Conservation (phyloP, 495 filamentous ascomycete genomes). For the Cudoniella acicularis region DNA sequence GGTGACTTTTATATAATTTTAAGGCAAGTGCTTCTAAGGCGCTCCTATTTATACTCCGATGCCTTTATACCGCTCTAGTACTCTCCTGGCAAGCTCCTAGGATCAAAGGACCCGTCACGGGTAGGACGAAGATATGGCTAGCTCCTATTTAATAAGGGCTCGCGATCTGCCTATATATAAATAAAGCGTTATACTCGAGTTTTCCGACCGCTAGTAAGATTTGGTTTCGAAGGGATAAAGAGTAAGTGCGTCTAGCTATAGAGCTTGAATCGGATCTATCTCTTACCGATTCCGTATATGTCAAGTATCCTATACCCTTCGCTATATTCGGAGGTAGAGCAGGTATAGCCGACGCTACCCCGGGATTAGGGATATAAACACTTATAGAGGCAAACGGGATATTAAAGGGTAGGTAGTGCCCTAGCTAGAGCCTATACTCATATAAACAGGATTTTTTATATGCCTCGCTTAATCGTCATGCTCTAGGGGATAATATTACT, state of each 20-base stretch:
- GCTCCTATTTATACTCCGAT: neutral
- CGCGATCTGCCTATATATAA: too few species aligned
- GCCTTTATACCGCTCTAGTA: neutral
- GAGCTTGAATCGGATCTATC: neutral
- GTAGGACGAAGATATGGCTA: neutral
- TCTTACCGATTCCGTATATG: neutral
- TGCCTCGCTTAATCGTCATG: neutral
- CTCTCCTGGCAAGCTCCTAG: too few species aligned
- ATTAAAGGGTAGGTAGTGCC: neutral
- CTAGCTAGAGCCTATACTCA: neutral
- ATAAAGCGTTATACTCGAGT: neutral
- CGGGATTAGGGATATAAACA: neutral
- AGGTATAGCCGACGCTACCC: neutral
- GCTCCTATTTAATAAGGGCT: neutral
- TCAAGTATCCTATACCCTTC: neutral
- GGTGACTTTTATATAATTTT: neutral
- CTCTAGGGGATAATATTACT: neutral
- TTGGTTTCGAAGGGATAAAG: neutral
- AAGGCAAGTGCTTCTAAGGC: neutral
- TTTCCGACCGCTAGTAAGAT: neutral
- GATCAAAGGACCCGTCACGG: neutral
- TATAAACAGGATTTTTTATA: neutral
- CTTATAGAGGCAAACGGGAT: neutral
- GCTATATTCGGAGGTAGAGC: neutral
- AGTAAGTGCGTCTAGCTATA: neutral